Conservation (phyloP, 2,329 filamentous ascomycete species). For the Hymenoscyphus occultus region DNA sequence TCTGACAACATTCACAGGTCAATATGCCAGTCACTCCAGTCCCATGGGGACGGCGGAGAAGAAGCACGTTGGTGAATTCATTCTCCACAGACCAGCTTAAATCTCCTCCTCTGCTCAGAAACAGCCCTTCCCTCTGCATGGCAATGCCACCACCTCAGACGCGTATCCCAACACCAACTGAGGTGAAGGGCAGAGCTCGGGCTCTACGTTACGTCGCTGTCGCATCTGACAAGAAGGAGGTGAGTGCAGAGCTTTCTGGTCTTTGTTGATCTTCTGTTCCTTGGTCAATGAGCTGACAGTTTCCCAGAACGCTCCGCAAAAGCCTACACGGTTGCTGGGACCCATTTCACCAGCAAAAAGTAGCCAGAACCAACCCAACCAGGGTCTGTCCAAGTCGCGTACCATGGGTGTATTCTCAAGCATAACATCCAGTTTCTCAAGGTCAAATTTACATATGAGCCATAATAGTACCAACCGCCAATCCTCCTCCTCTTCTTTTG, state of each 20-base stretch:
- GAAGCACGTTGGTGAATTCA: slow-evolving; percentile 6
- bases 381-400: slow-evolving; percentile 43
- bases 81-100: slow-evolving; percentile 9
- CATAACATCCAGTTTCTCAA: slow-evolving; percentile 45
- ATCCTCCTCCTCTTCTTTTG: slow-evolving; percentile 16
- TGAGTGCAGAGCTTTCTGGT: slow-evolving; percentile 4
- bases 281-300: slow-evolving; percentile 9
- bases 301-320: slow-evolving; percentile 15
- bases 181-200: slow-evolving; percentile 10
- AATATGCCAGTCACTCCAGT: neutral
- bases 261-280: neutral
- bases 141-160: neutral
- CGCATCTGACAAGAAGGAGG: slow-evolving; percentile 22
- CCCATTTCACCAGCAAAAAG: slow-evolving; percentile 20
- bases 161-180: slow-evolving; percentile 16
- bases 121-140: neutral
- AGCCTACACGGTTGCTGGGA: slow-evolving; percentile 15
- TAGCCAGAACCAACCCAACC: slow-evolving; percentile 8
- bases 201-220: slow-evolving; percentile 20
- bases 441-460: slow-evolving; percentile 23
- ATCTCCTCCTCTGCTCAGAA: slow-evolving; percentile 8
- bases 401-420: slow-evolving; percentile 47
- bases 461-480: slow-evolving; percentile 12
- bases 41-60: neutral
- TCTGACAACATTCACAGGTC: neutral